Evolutionary conservation across 2,329 filamentous ascomycete genomes (phyloP), one percentile per base, ranked within the genome.

Genomic region (Fusarium equiseti): DNA sequence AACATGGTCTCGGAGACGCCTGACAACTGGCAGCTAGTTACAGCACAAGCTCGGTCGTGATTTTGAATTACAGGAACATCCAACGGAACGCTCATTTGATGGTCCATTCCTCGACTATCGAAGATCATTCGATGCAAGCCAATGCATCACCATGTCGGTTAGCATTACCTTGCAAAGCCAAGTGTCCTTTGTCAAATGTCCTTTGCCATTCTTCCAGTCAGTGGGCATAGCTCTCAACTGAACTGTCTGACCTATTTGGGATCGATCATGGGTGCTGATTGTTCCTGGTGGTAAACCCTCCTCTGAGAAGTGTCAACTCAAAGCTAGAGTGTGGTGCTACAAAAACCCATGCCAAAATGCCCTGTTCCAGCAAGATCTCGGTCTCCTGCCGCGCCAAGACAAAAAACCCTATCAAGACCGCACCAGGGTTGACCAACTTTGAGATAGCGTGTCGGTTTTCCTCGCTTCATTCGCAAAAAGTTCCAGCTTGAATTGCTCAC

Each of bases 341-440:
- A 70, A 71, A 68, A 69, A 46, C 52, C 64, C 59, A 68, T 69
- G 51, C 40, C 52, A 24, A 62, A 71, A 59, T 71, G 59, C 63
- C 59, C 57, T 62, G 60, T 54, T 59, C 48, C 27, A 60, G 53
- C 57, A 50, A 74, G 71, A 74, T 75, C 66, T 74, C 49, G 59
- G 68, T 65, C 48, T 65, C 40, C 48, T 56, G 48, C 62, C 15
- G 20, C 51, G 63, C 62, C 55, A 69, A 66, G 52, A 50, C 49
- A 51, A 66, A 59, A 58, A 55, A 63, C 44, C 32, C 49, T 40
- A 43, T 58, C 42, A 26, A 50, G 53, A 46, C 32, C n/a, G 42
- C 55, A 59, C 67, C 52, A 59, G 69, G 71, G 58, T 60, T 70
- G 58, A 52, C 63, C 60, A 53, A 61, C 32, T 59, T 67, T 44